These are phyloP conservation scores for Sphagnum magellanicum DNA, from an alignment of 228 moss, liverwort and hornwort genomes.

Conservation along the genomic window DNA sequence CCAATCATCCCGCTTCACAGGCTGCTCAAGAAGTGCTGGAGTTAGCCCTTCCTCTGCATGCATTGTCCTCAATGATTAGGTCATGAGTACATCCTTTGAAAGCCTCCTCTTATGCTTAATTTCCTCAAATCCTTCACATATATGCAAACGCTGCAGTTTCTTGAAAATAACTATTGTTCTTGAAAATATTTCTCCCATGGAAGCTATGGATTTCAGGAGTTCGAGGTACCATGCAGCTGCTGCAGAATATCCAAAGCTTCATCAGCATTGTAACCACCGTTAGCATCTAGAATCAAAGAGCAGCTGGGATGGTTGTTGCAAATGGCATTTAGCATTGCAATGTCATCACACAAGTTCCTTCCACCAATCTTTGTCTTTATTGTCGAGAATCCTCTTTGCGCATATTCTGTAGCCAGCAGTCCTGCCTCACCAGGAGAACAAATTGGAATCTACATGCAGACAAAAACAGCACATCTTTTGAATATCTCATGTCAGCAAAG, in stretches of 20 bases:
- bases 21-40: conserved; percentile 74
- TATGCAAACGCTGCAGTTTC: no score
- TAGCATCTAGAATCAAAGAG: conserved; percentile 80
- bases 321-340: conserved; percentile 59
- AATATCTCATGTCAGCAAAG: no score
- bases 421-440: conserved; percentile 71
- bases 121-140: no score
- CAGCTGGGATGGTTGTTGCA: conserved; percentile 66
- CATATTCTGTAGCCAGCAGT: conserved; percentile 56
- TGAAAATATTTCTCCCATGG: no score
- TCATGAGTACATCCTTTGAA: no score
- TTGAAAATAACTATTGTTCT: no score
- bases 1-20: conserved; percentile 80
- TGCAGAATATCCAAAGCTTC: conserved; percentile 72
- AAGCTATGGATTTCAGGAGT: no score
- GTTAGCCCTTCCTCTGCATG: conserved; percentile 55
- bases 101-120: no score
- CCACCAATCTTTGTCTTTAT: conserved; percentile 93
- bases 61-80: background rate
- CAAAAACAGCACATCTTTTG: background rate
- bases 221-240: conserved; percentile 50
- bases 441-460: conserved; percentile 60
- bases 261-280: conserved; percentile 56
- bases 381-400: conserved; percentile 55
- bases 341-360: conserved; percentile 56